Conservation (phyloP, 371 early-diverging fungal species). For the Mortierella sp. region DNA sequence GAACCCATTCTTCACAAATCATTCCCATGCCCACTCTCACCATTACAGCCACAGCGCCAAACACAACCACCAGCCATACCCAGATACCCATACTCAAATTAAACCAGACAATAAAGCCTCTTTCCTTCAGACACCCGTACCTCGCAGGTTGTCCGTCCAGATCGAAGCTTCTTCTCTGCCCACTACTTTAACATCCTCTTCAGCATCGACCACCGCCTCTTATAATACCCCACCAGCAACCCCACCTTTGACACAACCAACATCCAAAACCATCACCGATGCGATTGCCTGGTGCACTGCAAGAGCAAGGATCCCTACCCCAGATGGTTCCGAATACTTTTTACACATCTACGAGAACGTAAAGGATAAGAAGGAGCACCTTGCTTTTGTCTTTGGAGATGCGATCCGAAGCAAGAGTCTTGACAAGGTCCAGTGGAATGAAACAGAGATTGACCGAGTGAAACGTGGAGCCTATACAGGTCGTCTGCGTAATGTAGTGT, state of each 20-base stretch:
- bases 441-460: slow-evolving; percentile 82
- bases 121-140: slow-evolving; percentile 42
- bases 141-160: slow-evolving; percentile 33
- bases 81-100: slow-evolving; percentile 12
- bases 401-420: slow-evolving; percentile 78
- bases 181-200: neutral
- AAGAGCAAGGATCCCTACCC: slow-evolving; percentile 88
- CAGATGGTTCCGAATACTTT: slow-evolving; percentile 85
- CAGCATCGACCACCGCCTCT: neutral
- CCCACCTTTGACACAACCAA: slow-evolving; percentile 27
- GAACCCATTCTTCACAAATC: slow-evolving; percentile 50
- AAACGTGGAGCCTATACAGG: slow-evolving; percentile 84
- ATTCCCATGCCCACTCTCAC: slow-evolving; percentile 20
- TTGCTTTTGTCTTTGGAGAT: slow-evolving; percentile 94
- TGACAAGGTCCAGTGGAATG: slow-evolving; percentile 74
- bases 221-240: slow-evolving; percentile 51
- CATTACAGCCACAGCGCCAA: slow-evolving; percentile 11
- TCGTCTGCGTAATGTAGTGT: slow-evolving; percentile 65
- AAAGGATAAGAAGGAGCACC: slow-evolving; percentile 89
- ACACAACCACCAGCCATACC: slow-evolving; percentile 1
- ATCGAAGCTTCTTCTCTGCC: slow-evolving; percentile 9
- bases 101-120: no score
- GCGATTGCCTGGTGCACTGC: slow-evolving; percentile 53
- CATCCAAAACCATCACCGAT: slow-evolving; percentile 12
- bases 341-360: slow-evolving; percentile 89